Conservation (phyloP, 768 basidiomycete genomes). For the Xanthoconium stramineum region DNA sequence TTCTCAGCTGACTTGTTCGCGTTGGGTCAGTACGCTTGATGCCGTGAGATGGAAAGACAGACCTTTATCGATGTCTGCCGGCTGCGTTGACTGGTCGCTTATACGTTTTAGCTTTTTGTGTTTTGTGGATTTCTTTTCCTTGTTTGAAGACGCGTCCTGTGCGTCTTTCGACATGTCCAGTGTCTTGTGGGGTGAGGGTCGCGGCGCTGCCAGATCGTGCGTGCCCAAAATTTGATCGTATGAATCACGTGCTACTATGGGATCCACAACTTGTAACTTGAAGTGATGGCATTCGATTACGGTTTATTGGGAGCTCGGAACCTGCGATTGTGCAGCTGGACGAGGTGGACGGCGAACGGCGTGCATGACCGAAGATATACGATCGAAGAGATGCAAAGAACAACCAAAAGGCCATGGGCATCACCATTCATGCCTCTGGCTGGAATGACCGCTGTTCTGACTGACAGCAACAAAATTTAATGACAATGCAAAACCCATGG, state of each 20-base stretch:
- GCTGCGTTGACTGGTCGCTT: background rate
- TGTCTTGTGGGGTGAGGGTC: too few species aligned
- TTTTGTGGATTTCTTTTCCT: background rate
- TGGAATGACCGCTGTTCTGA: too few species aligned
- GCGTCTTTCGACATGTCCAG: constrained; percentile 6
- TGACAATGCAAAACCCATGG: too few species aligned
- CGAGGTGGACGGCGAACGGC: too few species aligned
- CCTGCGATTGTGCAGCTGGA: too few species aligned
- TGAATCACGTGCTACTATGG: background rate
- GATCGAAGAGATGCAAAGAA: background rate
- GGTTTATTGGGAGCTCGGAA: too few species aligned
- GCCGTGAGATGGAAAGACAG: background rate
- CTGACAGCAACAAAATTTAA: too few species aligned
- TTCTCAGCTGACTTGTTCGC: constrained; percentile 19
- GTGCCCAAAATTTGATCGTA: background rate
- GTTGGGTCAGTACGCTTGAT: constrained; percentile 7
- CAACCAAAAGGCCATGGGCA: too few species aligned
- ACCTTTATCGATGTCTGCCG: constrained; percentile 19
- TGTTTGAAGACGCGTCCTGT: background rate
- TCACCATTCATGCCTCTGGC: too few species aligned
- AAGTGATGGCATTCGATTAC: too few species aligned
- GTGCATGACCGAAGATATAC: background rate
- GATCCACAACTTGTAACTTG: too few species aligned
- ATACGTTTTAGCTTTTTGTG: background rate
- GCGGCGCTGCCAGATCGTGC: background rate